Conservation (phyloP, 2,329 filamentous ascomycete species). For the Fusarium transvaalense region DNA sequence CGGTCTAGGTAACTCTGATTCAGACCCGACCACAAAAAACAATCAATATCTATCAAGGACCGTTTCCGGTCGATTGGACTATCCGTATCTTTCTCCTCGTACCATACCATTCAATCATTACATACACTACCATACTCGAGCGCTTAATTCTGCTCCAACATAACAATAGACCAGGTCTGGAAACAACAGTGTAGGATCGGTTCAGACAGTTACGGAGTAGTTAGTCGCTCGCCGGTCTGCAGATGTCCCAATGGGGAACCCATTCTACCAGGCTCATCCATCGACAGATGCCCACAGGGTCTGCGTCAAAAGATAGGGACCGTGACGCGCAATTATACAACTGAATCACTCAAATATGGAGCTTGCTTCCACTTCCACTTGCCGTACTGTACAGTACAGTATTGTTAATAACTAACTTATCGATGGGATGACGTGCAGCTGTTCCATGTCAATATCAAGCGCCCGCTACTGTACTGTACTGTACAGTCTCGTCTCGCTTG, state of each 20-base stretch:
- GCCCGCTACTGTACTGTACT: no score
- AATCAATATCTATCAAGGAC: slow-evolving; percentile 22
- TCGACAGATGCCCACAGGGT: slow-evolving; percentile 26
- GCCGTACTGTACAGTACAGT: slow-evolving; percentile 4
- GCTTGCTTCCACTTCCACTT: slow-evolving; percentile 31
- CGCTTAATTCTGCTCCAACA: slow-evolving; percentile 46
- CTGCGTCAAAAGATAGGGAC: slow-evolving; percentile 30
- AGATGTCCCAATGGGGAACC: slow-evolving; percentile 46
- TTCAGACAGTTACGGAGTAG: slow-evolving; percentile 27
- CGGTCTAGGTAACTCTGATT: slow-evolving; percentile 17
- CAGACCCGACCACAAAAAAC: slow-evolving; percentile 11
- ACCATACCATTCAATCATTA: no score
- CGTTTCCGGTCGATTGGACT: slow-evolving; percentile 33
- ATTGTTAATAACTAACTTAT: slow-evolving; percentile 20
- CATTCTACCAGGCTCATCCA: slow-evolving; percentile 10
- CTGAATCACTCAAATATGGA: slow-evolving; percentile 29
- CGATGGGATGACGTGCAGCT: slow-evolving; percentile 39
- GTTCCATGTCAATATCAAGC: slow-evolving; percentile 35
- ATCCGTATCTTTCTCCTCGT: slow-evolving; percentile 7
- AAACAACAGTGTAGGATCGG: slow-evolving; percentile 46
- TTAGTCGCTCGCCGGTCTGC: slow-evolving; percentile 43
- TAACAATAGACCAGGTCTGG: slow-evolving; percentile 35
- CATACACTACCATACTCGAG: slow-evolving; percentile 40
- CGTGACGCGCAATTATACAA: slow-evolving; percentile 23
- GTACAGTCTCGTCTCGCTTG: neutral